phyloP scores from a whole-genome alignment of 2,329 filamentous ascomycete genomes.

The Aspergillus fumigatus region DNA sequence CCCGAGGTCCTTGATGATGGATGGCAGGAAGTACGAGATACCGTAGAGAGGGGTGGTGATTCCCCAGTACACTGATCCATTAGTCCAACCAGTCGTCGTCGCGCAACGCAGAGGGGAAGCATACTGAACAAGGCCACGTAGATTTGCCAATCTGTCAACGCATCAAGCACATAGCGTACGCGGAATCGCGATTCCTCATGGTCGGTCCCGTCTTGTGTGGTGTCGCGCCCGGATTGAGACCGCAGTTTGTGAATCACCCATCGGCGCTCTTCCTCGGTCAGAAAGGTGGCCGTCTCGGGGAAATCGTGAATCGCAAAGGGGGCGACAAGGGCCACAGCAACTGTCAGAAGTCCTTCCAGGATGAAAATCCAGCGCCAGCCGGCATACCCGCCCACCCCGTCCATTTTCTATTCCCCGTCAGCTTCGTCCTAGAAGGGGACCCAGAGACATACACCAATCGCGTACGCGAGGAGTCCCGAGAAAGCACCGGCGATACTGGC shows the following conservation, averaged over 20 bases:
- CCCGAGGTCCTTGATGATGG: slow-evolving; percentile 40
- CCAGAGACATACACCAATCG: slow-evolving; percentile 39
- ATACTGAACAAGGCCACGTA: slow-evolving; percentile 36
- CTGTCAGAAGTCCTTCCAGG: slow-evolving; percentile 45
- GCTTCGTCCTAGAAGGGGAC: slow-evolving; percentile 14
- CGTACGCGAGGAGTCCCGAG: slow-evolving; percentile 49
- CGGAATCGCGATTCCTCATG: slow-evolving; percentile 31
- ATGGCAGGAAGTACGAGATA: slow-evolving; percentile 37
- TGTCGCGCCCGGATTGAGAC: slow-evolving; percentile 27
- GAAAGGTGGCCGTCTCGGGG: slow-evolving; percentile 41
- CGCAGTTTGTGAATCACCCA: slow-evolving; percentile 37
- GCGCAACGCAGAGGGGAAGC: slow-evolving; percentile 1
- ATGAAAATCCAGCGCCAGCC: slow-evolving; percentile 52
- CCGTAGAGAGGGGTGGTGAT: slow-evolving; percentile 41
- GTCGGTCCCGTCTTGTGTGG: slow-evolving; percentile 18
- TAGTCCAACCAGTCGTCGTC: neutral
- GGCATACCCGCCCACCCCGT: slow-evolving; percentile 43
- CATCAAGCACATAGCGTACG: slow-evolving; percentile 36
- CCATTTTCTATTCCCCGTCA: slow-evolving; percentile 38
- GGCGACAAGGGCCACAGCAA: slow-evolving; percentile 39
- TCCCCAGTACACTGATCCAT: slow-evolving; percentile 37
- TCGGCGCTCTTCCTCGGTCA: slow-evolving; percentile 37
- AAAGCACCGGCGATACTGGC: slow-evolving; percentile 50
- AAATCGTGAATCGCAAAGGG: slow-evolving; percentile 46
- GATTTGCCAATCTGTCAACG: slow-evolving; percentile 41